phyloP scores from a whole-genome alignment of 805 yeast species.

The Saccharomycopsis selenospora region DNA sequence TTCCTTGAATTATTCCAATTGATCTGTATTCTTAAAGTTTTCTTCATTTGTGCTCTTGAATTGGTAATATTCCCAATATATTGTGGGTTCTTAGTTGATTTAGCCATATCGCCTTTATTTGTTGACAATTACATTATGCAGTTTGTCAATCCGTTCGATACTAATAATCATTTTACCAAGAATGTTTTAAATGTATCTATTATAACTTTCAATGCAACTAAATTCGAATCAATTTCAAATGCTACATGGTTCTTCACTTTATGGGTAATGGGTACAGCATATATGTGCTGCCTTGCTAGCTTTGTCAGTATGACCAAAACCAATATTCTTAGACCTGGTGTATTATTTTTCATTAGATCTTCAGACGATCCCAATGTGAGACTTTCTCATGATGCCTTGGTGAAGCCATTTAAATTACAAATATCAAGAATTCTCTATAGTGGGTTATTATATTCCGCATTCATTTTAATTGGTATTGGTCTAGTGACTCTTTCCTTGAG shows the following conservation, averaged over 20 bases:
- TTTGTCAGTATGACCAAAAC: constrained; percentile 79
- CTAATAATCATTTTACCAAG: not conserved
- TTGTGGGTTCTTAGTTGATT: constrained; percentile 74
- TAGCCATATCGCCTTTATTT: constrained; percentile 57
- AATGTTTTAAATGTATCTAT: constrained; percentile 9
- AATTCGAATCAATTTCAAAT: not conserved
- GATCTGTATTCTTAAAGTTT: constrained; percentile 63
- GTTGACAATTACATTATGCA: constrained; percentile 17
- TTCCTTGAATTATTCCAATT: constrained; percentile 21
- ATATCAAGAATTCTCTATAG: constrained; percentile 65
- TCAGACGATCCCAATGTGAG: constrained; percentile 92
- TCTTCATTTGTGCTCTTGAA: constrained; percentile 68
- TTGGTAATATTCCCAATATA: constrained; percentile 77
- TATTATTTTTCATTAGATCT: constrained; percentile 81
- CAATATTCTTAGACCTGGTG: constrained; percentile 76
- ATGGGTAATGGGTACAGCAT: constrained; percentile 74
- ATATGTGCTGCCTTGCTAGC: constrained; percentile 82
- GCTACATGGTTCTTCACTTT: not conserved
- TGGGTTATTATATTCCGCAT: constrained; percentile 63
- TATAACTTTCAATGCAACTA: not conserved
- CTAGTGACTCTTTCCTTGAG: constrained; percentile 45
- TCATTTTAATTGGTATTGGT: constrained; percentile 74
- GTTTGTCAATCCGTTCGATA: constrained; percentile 13
- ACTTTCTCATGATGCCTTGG: constrained; percentile 78
- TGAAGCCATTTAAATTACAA: constrained; percentile 67